phyloP scores from a whole-genome alignment of 2,329 filamentous ascomycete genomes.

The Stemphylium lycopersici region DNA sequence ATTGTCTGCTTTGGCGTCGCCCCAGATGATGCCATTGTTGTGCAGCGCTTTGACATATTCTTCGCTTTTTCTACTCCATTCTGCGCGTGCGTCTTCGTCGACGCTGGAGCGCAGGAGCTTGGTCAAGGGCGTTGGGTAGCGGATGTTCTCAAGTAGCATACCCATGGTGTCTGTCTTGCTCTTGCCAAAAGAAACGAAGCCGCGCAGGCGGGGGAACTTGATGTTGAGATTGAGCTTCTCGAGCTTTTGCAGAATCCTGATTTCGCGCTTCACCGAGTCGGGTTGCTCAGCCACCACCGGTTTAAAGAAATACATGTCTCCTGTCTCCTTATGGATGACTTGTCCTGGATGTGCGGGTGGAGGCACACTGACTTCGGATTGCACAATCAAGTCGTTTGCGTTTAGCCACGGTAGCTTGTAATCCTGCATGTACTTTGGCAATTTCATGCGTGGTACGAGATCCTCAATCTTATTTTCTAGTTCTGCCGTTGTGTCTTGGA shows the following conservation, averaged over 20 bases:
- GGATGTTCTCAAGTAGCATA: slow-evolving; percentile 19
- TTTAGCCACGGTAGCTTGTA: slow-evolving; percentile 23
- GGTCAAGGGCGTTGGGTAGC: slow-evolving; percentile 16
- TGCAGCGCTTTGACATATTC: slow-evolving; percentile 18
- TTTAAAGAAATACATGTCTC: slow-evolving; percentile 22
- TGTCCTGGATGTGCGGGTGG: slow-evolving; percentile 26
- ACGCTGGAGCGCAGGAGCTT: slow-evolving; percentile 18
- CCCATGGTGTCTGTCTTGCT: slow-evolving; percentile 22
- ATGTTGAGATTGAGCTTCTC: slow-evolving; percentile 14
- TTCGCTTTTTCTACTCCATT: slow-evolving; percentile 20
- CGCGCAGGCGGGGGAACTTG: slow-evolving; percentile 16
- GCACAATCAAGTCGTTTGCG: slow-evolving; percentile 19
- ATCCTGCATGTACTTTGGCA: slow-evolving; percentile 27
- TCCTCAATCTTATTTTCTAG: slow-evolving; percentile 18
- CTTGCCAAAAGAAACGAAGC: slow-evolving; percentile 17
- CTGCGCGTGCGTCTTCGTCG: slow-evolving; percentile 9
- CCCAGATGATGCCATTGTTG: slow-evolving; percentile 29
- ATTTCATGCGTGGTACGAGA: slow-evolving; percentile 18
- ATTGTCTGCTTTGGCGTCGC: slow-evolving; percentile 43
- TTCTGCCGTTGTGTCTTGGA: slow-evolving; percentile 16
- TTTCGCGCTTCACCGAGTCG: slow-evolving; percentile 24
- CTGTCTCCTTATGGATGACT: slow-evolving; percentile 8
- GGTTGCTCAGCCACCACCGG: slow-evolving; percentile 21
- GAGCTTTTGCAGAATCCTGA: slow-evolving; percentile 20
- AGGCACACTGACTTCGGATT: slow-evolving; percentile 24